phyloP scores from a whole-genome alignment of 306 rosid species.

The Adenanthera pavonina region DNA sequence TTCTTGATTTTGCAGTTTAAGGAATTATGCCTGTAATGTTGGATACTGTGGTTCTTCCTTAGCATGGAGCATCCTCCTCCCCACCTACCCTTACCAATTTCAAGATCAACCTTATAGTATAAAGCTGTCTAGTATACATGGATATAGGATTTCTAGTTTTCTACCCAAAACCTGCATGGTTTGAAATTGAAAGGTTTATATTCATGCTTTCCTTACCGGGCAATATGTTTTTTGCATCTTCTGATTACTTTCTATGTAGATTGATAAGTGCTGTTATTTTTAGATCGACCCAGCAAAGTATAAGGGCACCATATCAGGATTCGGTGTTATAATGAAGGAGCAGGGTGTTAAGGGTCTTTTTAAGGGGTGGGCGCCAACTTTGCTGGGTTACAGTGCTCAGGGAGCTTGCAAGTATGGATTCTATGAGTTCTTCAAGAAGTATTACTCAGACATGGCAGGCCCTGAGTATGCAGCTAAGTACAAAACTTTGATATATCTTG shows the following conservation, averaged over 20 bases:
- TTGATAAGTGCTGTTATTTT: not conserved
- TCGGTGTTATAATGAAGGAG: constrained; percentile 52
- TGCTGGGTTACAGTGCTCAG: constrained; percentile 60
- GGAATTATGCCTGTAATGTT: not conserved
- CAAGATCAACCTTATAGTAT: not conserved
- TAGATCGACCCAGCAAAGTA: constrained; percentile 63
- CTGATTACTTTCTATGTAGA: not conserved
- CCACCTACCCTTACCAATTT: no score
- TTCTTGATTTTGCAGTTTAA: not conserved
- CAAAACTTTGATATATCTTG: constrained; percentile 64
- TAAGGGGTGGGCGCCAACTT: constrained; percentile 64
- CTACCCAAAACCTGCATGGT: not conserved
- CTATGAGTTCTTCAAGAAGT: constrained; percentile 67
- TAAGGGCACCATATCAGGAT: constrained; percentile 53
- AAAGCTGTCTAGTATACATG: not conserved
- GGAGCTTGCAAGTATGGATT: constrained; percentile 64
- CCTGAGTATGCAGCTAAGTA: constrained; percentile 61
- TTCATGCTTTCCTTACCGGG: not conserved
- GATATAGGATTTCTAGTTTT: not conserved
- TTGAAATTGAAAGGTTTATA: not conserved
- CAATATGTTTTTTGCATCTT: not conserved
- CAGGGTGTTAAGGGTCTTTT: constrained; percentile 59
- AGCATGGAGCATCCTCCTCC: not conserved
- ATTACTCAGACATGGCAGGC: constrained; percentile 60
- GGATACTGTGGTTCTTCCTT: no score